Evolutionary conservation across 1,284 basidiomycete genomes (phyloP), one percentile per base, ranked within the genome.

Genomic region (Ustilago lituana): DNA sequence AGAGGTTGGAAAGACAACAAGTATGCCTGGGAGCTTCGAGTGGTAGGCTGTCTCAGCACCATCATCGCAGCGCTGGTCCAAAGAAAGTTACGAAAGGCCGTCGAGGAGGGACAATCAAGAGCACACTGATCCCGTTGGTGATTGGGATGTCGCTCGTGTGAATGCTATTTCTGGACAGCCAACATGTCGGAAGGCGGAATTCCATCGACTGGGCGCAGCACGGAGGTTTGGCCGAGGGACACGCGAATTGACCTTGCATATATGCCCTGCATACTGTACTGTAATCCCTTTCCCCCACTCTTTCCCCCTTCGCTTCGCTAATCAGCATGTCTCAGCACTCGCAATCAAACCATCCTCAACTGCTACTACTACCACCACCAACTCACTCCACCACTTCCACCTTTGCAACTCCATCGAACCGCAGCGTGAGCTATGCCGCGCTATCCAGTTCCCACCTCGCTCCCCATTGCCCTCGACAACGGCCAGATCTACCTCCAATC

Each of bases 1-100:
- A 22, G 38, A 57, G 11, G 36, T 44, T 5, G n/a, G n/a, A n/a
- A 53, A 35, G 7, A 50, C 46, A 4, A 50, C 20, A 14, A 45
- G 23, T 14, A 55, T 70, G 54, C 66, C 66, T 15, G 66, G 66
- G 8, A 26, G 51, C 19, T 70, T 70, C 17, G 66, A 70, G 23
- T 70, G 61, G 66, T 70, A 41, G 33, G 5, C 10, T 5, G 4
- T 6, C 3, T 29, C 24, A 26, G 31, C 36, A 5, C 32, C 20
- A 24, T 3, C 40, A 17, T 5, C 11, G 17, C 36, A 19, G 10
- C 11, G 11, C 14, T 19, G n/a, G n/a, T n/a, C n/a, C n/a, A n/a
- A n/a, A n/a, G n/a, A n/a, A n/a, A n/a, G n/a, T n/a, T 5, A 19
- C 36, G 32, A 11, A 20, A 44, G 14, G 5, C 8, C 11, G 20